phyloP scores from a whole-genome alignment of 345 rosid species.

The Eucalyptus sp. region DNA sequence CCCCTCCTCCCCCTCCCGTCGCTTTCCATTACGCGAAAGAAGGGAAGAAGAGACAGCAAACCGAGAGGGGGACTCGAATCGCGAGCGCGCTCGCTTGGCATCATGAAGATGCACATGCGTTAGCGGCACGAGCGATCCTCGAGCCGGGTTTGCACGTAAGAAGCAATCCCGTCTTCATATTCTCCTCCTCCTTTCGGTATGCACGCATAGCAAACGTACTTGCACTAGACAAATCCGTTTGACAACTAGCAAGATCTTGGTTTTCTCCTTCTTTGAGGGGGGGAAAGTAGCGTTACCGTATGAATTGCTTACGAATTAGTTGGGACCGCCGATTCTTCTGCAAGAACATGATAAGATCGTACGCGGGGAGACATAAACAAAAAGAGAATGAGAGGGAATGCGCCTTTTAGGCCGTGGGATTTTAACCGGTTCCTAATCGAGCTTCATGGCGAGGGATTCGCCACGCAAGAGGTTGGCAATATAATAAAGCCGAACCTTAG shows the following conservation, averaged over 20 bases:
- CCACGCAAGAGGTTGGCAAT: neutral
- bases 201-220: neutral
- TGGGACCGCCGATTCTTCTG: neutral
- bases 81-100: neutral
- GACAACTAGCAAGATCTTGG: neutral
- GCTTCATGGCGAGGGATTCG: neutral
- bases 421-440: neutral
- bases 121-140: neutral
- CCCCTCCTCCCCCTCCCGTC: neutral
- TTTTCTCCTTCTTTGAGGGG: neutral
- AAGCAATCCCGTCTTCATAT: neutral
- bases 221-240: neutral
- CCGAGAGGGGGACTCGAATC: neutral
- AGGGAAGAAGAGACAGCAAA: neutral
- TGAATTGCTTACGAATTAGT: neutral
- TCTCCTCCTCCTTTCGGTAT: neutral
- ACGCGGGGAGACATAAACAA: neutral
- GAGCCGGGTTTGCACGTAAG: neutral
- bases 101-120: neutral
- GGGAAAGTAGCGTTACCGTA: neutral
- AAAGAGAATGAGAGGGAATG: neutral
- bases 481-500: neutral
- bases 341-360: neutral
- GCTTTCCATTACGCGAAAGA: neutral
- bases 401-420: neutral